Evolutionary conservation across 768 basidiomycete genomes (phyloP), one percentile per base, ranked within the genome.

Genomic region (Suillus occidentalis): DNA sequence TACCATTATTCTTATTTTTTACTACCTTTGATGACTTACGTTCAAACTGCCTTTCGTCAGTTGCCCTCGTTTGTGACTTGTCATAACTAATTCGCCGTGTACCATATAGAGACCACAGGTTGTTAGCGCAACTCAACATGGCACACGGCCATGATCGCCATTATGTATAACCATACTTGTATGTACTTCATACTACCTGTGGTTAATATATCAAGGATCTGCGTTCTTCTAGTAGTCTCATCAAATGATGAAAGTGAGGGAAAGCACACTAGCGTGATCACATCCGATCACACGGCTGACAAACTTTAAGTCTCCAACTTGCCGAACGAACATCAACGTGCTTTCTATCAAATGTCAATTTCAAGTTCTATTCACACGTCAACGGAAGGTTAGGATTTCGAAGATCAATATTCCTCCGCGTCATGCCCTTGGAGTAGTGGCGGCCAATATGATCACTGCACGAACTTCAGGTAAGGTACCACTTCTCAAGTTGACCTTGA

Each of bases 91-190:
- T 42, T 12, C 25, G 57, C 25, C 40, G 16, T 59, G 39, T 39
- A 58, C 57, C 39, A 59, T 20, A 40, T 16, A 18, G 39, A 40
- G 25, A 42, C 10, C 25, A 39, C 34, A 36, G 34, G 34, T 22
- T 39, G 22, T 7, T 37, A 37, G 36, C 57, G 13, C 37, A 42
- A 25, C 58, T 42, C 58, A 34, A 34, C 52, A 10, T 34, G 9
- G 20, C 53, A n/a, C 31, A n/a, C 53, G 34, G 18, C 28, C 18
- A 40, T 10, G 25, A 50, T 50, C 22, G 49, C 25, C 25, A 22
- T 12, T 40, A n/a, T 59, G 58, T 59, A 59, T 31, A n/a, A 28
- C 39, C 40, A 42, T 40, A 12, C 58, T 59, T 59, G 57, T 59
- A 42, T 59, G 57, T 59, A 42, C 53, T 55, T 36, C 34, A 36